These are phyloP conservation scores for Trichoderma reesei DNA, from an alignment of 495 filamentous ascomycete species.

Conservation along the genomic window DNA sequence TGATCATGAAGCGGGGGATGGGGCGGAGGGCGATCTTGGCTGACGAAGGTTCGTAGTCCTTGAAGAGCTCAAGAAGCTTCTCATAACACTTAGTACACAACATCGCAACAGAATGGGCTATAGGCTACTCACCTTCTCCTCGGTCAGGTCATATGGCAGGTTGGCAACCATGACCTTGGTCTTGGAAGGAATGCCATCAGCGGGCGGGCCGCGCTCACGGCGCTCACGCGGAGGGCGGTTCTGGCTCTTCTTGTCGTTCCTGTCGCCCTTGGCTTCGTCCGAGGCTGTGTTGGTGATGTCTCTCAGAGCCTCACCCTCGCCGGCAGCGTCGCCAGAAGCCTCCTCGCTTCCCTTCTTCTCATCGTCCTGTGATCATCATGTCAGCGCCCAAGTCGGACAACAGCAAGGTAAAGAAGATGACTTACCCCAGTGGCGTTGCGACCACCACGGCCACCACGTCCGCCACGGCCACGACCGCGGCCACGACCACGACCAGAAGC, in stretches of 20 bases:
- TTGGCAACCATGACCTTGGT: slow-evolving; percentile 99
- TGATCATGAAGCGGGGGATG: slow-evolving; percentile 99
- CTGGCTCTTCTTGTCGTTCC: slow-evolving; percentile 27
- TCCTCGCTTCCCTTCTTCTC: slow-evolving; percentile 29
- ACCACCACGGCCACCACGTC: slow-evolving; percentile 51
- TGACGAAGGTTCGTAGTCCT: slow-evolving; percentile 74
- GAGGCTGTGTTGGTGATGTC: slow-evolving; percentile 42
- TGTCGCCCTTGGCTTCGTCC: slow-evolving; percentile 23
- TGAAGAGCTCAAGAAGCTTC: slow-evolving; percentile 94
- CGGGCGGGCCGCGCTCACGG: slow-evolving; percentile 85
- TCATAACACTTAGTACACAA: slow-evolving; percentile 4
- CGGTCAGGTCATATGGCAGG: slow-evolving; percentile 91
- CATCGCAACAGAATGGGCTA: background rate
- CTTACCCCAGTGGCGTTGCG: slow-evolving; percentile 70
- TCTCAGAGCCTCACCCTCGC: slow-evolving; percentile 40
- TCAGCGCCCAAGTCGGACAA: slow-evolving; percentile 14
- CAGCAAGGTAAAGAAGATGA: slow-evolving; percentile 16
- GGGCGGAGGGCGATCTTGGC: slow-evolving; percentile 98
- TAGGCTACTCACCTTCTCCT: slow-evolving; percentile 69
- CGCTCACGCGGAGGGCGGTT: slow-evolving; percentile 45
- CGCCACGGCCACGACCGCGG: slow-evolving; percentile 66
- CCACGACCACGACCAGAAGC: slow-evolving; percentile 58
- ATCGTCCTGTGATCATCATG: slow-evolving; percentile 25
- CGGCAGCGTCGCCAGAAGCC: slow-evolving; percentile 10
- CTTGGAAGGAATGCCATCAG: slow-evolving; percentile 96